Base-by-base conservation (phyloP, 306 rosid species). In the Alnus rubra region DNA sequence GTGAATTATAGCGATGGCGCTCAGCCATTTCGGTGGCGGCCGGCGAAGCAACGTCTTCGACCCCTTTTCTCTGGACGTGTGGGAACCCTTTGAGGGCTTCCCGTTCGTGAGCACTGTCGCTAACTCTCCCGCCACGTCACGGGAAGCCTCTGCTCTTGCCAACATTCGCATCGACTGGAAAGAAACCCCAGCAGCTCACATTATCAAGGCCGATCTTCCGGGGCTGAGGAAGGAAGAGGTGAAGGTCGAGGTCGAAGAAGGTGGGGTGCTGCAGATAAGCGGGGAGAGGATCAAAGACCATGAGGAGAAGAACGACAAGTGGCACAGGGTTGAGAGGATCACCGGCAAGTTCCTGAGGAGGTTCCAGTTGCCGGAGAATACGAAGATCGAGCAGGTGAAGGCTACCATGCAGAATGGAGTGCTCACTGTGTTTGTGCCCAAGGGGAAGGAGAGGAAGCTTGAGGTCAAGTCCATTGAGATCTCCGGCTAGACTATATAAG, bases 251-350 rank as follows among this genome's bases (percentile, higher is more conserved):
- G 71, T 85, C 0, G 88, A 85, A 23, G 88, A 82, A 1, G 84
- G 80, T 0, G 68, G 28, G 30, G 84, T 82, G 5, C 9, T 79
- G 39, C 84, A 82, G 71, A 82, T 85, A 31, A 82, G 86, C 16
- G 86, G 86, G 0, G 84, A 79, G 79, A 82, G 84, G 69, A 73
- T 51, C 52, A 52, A 12, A 31, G 86, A 85, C 47, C 35, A 82
- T 15, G 86, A 82, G 9, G 86, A 82, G 49, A 79, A 75, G 76
- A 67, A 76, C 1, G 86, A 85, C 14, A 85, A 56, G 48, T 85
- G 88, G 88, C 88, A 85, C 31, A 58, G 86, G 53, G 54, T 82
- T 4, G 88, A 85, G 55, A 45, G 86, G 44, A 75, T 86, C 74
- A 75, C 71, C 50, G 88, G 88, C 5, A 85, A 82, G 67, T 85